Base-by-base conservation (phyloP, 169 alveolate species). In the Nephromyces sp. region DNA sequence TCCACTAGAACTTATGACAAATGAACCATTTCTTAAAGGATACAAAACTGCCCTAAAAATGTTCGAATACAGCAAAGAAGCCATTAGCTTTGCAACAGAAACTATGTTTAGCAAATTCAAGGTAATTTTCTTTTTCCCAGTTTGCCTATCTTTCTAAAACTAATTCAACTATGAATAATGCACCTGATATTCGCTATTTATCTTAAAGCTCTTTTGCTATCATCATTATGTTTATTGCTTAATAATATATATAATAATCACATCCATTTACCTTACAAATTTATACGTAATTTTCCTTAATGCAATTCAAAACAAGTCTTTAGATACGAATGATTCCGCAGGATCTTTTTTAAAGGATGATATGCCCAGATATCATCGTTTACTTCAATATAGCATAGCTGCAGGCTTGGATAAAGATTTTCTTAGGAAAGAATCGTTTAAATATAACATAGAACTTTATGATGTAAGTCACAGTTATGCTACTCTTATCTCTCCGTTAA, bases 1-100 rank as follows among this genome's bases (percentile, higher is more conserved):
- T 25, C 71, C 71, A 27, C 33, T 65, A 27, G 71, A 65, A 53
- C 33, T 65, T 27, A 53, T 30, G 62, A 65, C 71, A 8, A 65
- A 65, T 32, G 22, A 32, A 30, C 43, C 5, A 24, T 32, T 65
- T 2, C 62, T 65, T 8, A 27, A 27, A n/a, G 71, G 71, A 6
- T 15, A 25, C 68, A 15, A 2, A 8, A 53, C 33, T 27, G 71
- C 71, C 8, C 15, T 24, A 53, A 5, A 5, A 27, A 65, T 65
- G 5, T 65, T 65, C 33, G 21, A 65, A 2, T 5, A 2, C 15
- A 65, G 6, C 43, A 32, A 65, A 43, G 71, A 2, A 5, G 71
- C 71, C 2, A 27, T 65, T 15, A 5, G 33, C 15, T 43, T 43
- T 43, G n/a, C n/a, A 15, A 43, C 15, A 43, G 57, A 43, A 15